Evolutionary conservation across 2,329 filamentous ascomycete species (phyloP), one percentile per base, ranked within the genome.

Genomic region (Aspergillus arachidicola): DNA sequence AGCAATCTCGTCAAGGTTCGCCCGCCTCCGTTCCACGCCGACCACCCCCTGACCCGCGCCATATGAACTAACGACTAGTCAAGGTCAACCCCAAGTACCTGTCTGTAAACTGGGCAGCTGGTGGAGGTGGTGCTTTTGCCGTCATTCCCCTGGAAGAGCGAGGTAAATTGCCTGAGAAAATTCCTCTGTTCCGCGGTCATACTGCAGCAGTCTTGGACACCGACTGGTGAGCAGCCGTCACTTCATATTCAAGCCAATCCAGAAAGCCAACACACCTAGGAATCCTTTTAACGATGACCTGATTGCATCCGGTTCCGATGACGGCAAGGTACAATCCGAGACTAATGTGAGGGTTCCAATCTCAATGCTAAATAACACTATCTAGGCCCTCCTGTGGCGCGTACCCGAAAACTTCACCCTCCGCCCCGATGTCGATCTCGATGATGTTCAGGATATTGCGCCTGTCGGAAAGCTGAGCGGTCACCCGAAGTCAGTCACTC

Each of bases 51-150:
- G 48, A 51, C 14, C 28, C 28, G 48, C 28, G 57, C 59, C 55
- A 59, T 48, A 59, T 56, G 34, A 23, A 63, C 68, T 71, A 75
- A 72, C 59, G 59, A 64, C 71, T 38, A 51, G 34, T 48, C 43
- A 38, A 96, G 93, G 95, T 89, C 78, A 99, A 99, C 80, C 94
- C 95, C 57, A 90, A 96, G 80, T 98, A 95, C 79, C 86, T 99
- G 71, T 91, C 95, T 6, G 94, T 99, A 82, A 99, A 99, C 85
- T 99, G 95, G 95, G 94, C 99, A 81, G 86, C 95, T 45, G 92
- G 93, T 77, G 95, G 95, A 67, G 95, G 95, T 74, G 95, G 95
- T 76, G 94, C 95, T 72, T 98, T 99, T 76, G 95, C 95, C 60
- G 94, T 99, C 71, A 93, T 99, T 71, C 95, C 95, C 64, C 81